Evolutionary conservation across 2,329 filamentous ascomycete genomes (phyloP).

Genomic region (Elsinoe batatas): DNA sequence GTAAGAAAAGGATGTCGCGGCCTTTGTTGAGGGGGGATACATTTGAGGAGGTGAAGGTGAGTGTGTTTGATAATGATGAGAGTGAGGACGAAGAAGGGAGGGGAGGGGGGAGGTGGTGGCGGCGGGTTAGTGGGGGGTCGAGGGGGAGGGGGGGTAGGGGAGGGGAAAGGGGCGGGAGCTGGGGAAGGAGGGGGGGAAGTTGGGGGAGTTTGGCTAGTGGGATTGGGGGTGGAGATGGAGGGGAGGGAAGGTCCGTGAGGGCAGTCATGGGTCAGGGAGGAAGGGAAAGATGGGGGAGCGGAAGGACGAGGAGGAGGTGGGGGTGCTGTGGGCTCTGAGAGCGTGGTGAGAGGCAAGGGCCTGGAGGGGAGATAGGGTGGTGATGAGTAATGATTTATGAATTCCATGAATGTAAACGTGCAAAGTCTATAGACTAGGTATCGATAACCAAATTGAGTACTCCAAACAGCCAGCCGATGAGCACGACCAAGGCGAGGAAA

Average conservation of each 20-base stretch:
- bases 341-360: neutral
- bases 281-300: too few relatives aligned
- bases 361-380: too few relatives aligned
- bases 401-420: neutral
- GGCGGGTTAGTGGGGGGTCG: neutral
- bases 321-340: neutral
- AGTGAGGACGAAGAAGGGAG: neutral
- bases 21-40: neutral
- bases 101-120: neutral
- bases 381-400: neutral
- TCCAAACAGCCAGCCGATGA: constrained; percentile 7
- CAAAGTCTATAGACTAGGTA: constrained; percentile 1
- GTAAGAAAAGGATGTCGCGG: neutral
- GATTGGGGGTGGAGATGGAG: neutral
- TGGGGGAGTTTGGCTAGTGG: neutral
- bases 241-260: neutral
- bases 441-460: neutral
- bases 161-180: neutral
- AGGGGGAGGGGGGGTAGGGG: neutral
- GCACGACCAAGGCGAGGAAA: neutral
- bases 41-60: neutral
- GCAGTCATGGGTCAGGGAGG: neutral
- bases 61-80: constrained; percentile 4
- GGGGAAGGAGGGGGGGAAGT: neutral
- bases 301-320: neutral